These are phyloP conservation scores for Epichloe festucae DNA, from an alignment of 2,329 filamentous ascomycete genomes.

Conservation along the genomic window DNA sequence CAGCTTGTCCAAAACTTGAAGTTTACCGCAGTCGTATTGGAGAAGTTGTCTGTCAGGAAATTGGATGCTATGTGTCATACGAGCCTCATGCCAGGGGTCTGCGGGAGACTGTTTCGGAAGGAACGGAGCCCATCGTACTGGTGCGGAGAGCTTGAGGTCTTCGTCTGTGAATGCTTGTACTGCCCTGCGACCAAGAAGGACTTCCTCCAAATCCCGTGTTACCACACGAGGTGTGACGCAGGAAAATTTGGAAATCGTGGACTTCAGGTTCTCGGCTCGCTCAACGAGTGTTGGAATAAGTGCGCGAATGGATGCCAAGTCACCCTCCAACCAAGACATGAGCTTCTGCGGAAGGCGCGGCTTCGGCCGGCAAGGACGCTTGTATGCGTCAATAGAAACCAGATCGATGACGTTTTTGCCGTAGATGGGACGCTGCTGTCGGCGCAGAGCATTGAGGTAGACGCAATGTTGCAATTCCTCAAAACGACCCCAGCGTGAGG, in stretches of 20 bases:
- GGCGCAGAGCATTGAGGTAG: slow-evolving; percentile 68
- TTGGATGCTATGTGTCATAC: slow-evolving; percentile 85
- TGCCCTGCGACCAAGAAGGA: slow-evolving; percentile 50
- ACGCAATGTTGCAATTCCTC: slow-evolving; percentile 71
- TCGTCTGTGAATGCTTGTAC: slow-evolving; percentile 43
- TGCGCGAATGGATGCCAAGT: slow-evolving; percentile 47
- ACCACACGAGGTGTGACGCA: slow-evolving; percentile 86
- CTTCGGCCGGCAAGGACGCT: slow-evolving; percentile 44
- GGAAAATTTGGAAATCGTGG: slow-evolving; percentile 72
- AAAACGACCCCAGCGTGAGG: slow-evolving; percentile 54
- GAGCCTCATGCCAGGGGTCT: slow-evolving; percentile 88
- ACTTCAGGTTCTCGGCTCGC: slow-evolving; percentile 59
- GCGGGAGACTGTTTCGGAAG: slow-evolving; percentile 41
- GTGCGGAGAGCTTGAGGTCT: slow-evolving; percentile 44
- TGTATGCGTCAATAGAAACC: slow-evolving; percentile 50
- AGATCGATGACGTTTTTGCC: slow-evolving; percentile 67
- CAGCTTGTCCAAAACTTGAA: slow-evolving; percentile 78
- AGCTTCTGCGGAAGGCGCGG: slow-evolving; percentile 49
- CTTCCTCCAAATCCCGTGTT: slow-evolving; percentile 59
- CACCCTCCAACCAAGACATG: slow-evolving; percentile 63
- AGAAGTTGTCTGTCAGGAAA: slow-evolving; percentile 94
- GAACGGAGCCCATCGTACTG: slow-evolving; percentile 41
- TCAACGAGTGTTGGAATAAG: slow-evolving; percentile 65
- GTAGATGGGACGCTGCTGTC: slow-evolving; percentile 70
- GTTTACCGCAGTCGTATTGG: slow-evolving; percentile 94